These are phyloP conservation scores for Yamadazyma triangularis DNA, from an alignment of 1,139 yeast genomes.

Conservation along the genomic window DNA sequence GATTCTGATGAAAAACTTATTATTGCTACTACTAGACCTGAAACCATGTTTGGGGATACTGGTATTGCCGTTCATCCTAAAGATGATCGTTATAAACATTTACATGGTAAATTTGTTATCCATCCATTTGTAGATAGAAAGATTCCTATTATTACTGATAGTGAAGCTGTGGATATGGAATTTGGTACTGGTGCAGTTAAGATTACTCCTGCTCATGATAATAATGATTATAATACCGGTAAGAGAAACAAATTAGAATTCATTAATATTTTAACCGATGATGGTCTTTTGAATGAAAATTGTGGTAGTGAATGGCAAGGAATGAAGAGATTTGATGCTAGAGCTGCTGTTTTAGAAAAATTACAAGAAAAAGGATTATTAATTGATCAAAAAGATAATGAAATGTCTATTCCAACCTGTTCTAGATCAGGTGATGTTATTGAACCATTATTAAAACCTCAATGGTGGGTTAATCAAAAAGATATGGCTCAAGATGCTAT, in stretches of 20 bases:
- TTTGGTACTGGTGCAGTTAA: conserved; percentile 99
- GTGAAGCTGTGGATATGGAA: conserved; percentile 97
- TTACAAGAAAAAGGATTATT: conserved; percentile 71
- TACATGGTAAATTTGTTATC: conserved; percentile 86
- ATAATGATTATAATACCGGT: conserved; percentile 95
- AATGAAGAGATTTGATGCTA: conserved; percentile 90
- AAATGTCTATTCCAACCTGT: conserved; percentile 92
- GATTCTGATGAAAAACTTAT: conserved; percentile 83
- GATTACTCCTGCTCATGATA: conserved; percentile 97
- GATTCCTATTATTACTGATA: conserved; percentile 83
- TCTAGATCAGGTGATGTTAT: conserved; percentile 95
- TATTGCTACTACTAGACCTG: conserved; percentile 99
- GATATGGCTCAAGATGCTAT: conserved; percentile 89
- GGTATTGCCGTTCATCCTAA: conserved; percentile 97
- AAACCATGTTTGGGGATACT: conserved; percentile 96
- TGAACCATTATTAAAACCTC: conserved; percentile 95
- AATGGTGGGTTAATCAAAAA: conserved; percentile 97
- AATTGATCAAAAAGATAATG: conserved; percentile 85
- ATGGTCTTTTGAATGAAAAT: conserved; percentile 83
- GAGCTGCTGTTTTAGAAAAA: conserved; percentile 76
- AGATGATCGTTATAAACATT: conserved; percentile 85
- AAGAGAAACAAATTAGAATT: conserved; percentile 88
- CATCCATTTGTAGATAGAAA: conserved; percentile 89
- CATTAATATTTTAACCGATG: conserved; percentile 86
- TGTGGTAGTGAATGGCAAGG: conserved; percentile 91